These are phyloP conservation scores for Jatropha curcas DNA, from an alignment of 345 rosid genomes.

Conservation along the genomic window DNA sequence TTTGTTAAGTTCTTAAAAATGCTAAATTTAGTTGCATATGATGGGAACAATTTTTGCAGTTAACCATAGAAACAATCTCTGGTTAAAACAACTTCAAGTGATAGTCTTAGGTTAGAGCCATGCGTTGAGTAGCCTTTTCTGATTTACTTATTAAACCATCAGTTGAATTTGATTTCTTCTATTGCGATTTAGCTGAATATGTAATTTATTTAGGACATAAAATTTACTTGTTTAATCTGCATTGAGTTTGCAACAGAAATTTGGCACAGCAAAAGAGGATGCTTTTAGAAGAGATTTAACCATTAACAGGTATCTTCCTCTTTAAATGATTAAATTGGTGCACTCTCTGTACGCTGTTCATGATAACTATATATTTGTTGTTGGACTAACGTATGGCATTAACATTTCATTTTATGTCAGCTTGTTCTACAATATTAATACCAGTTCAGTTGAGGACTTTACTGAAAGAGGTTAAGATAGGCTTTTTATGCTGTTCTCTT, in stretches of 20 bases:
- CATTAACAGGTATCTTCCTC: slow-evolving; percentile 69
- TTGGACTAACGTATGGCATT: slow-evolving; percentile 5
- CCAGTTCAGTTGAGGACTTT: slow-evolving; percentile 72
- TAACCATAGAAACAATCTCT: background rate
- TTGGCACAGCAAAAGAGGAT: slow-evolving; percentile 95
- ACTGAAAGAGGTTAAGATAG: slow-evolving; percentile 78
- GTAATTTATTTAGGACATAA: background rate
- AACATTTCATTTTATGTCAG: slow-evolving; percentile 41
- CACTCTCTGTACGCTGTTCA: background rate
- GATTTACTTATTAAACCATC: background rate
- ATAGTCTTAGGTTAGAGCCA: background rate
- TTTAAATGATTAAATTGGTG: background rate
- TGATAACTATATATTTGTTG: slow-evolving; percentile 2
- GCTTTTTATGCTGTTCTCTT: slow-evolving; percentile 8
- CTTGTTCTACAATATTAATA: slow-evolving; percentile 87
- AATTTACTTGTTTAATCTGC: background rate
- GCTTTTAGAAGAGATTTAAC: slow-evolving; percentile 92
- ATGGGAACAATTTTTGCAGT: background rate
- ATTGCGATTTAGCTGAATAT: background rate
- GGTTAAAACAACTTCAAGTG: background rate
- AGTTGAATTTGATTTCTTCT: background rate
- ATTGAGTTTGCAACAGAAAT: slow-evolving; percentile 45
- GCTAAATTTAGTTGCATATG: background rate
- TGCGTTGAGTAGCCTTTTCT: background rate
- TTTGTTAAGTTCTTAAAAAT: background rate